phyloP scores from a whole-genome alignment of 2,329 filamentous ascomycete genomes.

The Epichloe coenophiala region DNA sequence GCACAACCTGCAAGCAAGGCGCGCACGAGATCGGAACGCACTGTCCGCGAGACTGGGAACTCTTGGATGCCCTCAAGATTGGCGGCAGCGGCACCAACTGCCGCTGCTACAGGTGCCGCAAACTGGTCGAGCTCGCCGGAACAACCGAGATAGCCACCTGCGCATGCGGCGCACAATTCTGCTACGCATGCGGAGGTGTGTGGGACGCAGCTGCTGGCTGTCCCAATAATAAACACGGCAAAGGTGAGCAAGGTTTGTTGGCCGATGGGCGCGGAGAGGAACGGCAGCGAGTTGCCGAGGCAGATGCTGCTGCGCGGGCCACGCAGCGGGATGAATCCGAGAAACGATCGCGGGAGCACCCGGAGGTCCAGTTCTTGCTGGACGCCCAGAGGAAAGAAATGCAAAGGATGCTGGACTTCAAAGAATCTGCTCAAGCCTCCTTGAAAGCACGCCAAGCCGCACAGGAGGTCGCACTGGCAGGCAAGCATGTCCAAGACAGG shows the following conservation, averaged over 20 bases:
- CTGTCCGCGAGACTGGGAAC: conserved; percentile 49
- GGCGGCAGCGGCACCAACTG: conserved; percentile 46
- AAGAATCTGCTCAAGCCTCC: conserved; percentile 31
- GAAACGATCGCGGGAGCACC: conserved; percentile 29
- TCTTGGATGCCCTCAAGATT: conserved; percentile 46
- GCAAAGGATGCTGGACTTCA: conserved; percentile 36
- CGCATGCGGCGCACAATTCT: conserved; percentile 55
- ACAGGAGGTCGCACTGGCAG: conserved; percentile 31
- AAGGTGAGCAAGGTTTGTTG: too few species aligned
- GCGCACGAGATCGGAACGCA: conserved; percentile 44
- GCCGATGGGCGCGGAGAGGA: conserved; percentile 31
- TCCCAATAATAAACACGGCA: conserved; percentile 42
- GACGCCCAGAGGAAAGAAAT: conserved; percentile 36
- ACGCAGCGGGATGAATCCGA: conserved; percentile 32
- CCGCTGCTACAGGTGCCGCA: conserved; percentile 53
- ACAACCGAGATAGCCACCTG: conserved; percentile 53
- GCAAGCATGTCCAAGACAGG: conserved; percentile 33
- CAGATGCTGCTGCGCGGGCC: conserved; percentile 33
- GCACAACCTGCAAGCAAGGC: conserved; percentile 45
- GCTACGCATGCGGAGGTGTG: conserved; percentile 49
- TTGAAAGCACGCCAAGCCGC: conserved; percentile 38
- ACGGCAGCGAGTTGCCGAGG: conserved; percentile 30
- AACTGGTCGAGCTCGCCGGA: conserved; percentile 46
- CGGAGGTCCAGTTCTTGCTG: conserved; percentile 30
- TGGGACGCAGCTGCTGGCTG: conserved; percentile 44